phyloP scores from a whole-genome alignment of 2,329 filamentous ascomycete genomes.

The Verticillium nonalfalfae region DNA sequence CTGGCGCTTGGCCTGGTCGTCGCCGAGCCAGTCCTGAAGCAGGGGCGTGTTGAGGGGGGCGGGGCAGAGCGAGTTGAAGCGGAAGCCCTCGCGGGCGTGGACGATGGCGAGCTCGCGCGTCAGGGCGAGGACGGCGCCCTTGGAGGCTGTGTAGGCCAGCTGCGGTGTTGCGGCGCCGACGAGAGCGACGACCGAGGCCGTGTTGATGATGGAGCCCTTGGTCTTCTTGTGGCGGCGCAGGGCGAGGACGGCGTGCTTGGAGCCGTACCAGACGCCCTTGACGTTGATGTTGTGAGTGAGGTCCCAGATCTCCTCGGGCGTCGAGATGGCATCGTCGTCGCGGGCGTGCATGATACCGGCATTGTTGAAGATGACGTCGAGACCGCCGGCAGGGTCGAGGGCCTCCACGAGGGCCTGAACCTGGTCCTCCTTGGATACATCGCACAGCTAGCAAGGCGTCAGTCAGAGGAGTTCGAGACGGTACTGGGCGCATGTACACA shows the following conservation, averaged over 20 bases:
- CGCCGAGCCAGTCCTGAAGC: slow-evolving; percentile 88
- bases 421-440: slow-evolving; percentile 81
- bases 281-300: slow-evolving; percentile 92
- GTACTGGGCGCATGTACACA: not conserved
- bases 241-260: slow-evolving; percentile 82
- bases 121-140: slow-evolving; percentile 85
- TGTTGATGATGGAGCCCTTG: slow-evolving; percentile 83
- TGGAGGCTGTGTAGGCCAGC: slow-evolving; percentile 88
- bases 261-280: slow-evolving; percentile 96
- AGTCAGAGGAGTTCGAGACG: not conserved
- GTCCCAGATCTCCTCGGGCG: slow-evolving; percentile 89
- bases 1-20: slow-evolving; percentile 73
- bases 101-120: slow-evolving; percentile 89
- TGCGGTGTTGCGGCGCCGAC: slow-evolving; percentile 85
- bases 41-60: slow-evolving; percentile 89
- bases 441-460: slow-evolving; percentile 32
- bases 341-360: slow-evolving; percentile 92
- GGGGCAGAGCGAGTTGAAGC: slow-evolving; percentile 88
- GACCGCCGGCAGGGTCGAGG: slow-evolving; percentile 77
- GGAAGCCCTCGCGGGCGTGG: slow-evolving; percentile 79
- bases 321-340: slow-evolving; percentile 74
- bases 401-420: slow-evolving; percentile 68
- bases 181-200: slow-evolving; percentile 80
- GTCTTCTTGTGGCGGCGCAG: slow-evolving; percentile 76
- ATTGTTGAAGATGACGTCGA: slow-evolving; percentile 96